Evolutionary conservation across 1,284 basidiomycete genomes (phyloP).

Genomic region (Ceratobasidium sp.): DNA sequence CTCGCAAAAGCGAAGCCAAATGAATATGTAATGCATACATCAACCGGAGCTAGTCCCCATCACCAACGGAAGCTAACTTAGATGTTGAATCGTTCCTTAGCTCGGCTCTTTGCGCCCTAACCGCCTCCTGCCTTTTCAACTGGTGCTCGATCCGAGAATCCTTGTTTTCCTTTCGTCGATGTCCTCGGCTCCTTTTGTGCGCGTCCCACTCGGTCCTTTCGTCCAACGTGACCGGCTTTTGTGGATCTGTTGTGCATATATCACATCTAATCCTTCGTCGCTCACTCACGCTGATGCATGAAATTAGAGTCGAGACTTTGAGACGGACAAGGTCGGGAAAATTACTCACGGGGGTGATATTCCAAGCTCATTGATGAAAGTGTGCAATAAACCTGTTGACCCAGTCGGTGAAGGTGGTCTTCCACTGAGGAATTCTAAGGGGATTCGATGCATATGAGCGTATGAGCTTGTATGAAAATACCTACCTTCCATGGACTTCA

Average conservation of each 20-base stretch:
- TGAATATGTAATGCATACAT: too few relatives aligned
- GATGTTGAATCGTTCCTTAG: constrained; percentile 3
- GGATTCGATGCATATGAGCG: constrained; percentile 49
- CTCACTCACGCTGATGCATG: constrained; percentile 40
- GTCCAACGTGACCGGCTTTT: constrained; percentile 77
- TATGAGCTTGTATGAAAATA: background rate
- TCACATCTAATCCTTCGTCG: constrained; percentile 68
- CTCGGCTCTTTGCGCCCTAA: constrained; percentile 10
- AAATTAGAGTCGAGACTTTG: constrained; percentile 35
- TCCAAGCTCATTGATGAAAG: background rate
- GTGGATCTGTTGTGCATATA: constrained; percentile 68
- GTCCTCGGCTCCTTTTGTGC: constrained; percentile 67
- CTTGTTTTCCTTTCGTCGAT: constrained; percentile 51
- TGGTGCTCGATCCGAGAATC: constrained; percentile 20
- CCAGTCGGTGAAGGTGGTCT: constrained; percentile 14
- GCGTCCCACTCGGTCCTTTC: constrained; percentile 67
- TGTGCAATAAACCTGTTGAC: background rate
- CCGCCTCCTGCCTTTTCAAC: constrained; percentile 1
- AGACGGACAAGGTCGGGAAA: constrained; percentile 40
- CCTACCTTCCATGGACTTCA: background rate
- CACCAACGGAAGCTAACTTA: background rate
- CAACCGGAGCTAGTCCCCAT: too few relatives aligned
- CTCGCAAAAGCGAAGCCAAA: too few relatives aligned
- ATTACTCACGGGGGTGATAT: constrained; percentile 1
- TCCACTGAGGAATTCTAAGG: constrained; percentile 56